Percentiles rank a stretch among this genome's conserved stretches.
phyloP scores from a whole-genome alignment of 768 basidiomycete species.

The Rhodotorula paludigena region DNA sequence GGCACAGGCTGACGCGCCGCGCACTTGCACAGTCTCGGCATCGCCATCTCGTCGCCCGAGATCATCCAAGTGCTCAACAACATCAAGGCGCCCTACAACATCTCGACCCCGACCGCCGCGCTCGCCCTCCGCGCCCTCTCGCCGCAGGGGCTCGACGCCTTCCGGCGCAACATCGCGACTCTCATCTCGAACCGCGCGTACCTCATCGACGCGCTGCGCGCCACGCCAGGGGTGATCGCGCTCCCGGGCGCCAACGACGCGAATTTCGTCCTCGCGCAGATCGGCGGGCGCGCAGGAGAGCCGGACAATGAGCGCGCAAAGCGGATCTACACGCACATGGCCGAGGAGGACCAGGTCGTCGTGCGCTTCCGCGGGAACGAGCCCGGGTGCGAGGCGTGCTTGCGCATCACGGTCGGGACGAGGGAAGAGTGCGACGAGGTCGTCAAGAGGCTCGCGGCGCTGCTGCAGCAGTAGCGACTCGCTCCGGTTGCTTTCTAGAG shows the following conservation, averaged over 20 bases:
- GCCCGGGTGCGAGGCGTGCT: conserved; percentile 74
- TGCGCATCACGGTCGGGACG: conserved; percentile 85
- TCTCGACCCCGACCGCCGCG: conserved; percentile 80
- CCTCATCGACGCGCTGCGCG: conserved; percentile 55
- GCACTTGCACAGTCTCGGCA: conserved; percentile 61
- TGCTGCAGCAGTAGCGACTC: conserved; percentile 17
- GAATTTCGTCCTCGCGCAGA: conserved; percentile 81
- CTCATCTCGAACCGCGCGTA: conserved; percentile 59
- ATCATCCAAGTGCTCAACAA: conserved; percentile 86
- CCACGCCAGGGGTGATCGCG: conserved; percentile 50
- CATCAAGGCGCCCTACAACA: conserved; percentile 96
- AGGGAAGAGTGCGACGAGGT: conserved; percentile 67
- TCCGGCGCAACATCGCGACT: conserved; percentile 59
- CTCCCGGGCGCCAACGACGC: conserved; percentile 77
- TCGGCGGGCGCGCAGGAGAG: conserved; percentile 52
- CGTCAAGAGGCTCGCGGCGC: conserved; percentile 55
- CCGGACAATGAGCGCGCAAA: conserved; percentile 63
- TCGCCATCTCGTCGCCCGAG: conserved; percentile 81
- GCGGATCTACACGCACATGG: conserved; percentile 70
- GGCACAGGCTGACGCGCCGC: not conserved
- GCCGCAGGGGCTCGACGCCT: conserved; percentile 55
- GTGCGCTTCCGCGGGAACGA: conserved; percentile 85
- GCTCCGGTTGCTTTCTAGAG: too few species aligned
- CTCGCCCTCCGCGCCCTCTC: conserved; percentile 76
- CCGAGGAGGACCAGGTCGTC: conserved; percentile 62